Base-by-base conservation (phyloP, 805 yeast genomes). In the Myxozyma udenii region DNA sequence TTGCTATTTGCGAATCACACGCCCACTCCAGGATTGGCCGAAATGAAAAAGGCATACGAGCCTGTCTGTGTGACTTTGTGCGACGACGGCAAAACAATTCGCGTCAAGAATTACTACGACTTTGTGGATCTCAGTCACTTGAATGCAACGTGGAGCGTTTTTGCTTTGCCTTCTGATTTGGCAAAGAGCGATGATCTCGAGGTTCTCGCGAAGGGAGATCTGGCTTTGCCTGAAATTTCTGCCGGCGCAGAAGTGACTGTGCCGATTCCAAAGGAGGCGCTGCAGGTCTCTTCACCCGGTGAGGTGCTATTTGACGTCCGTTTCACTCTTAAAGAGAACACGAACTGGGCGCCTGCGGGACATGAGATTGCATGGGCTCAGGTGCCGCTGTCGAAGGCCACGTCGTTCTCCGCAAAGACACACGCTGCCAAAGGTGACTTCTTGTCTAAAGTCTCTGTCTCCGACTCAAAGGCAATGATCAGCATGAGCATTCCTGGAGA, bases 1-100 rank as follows among this genome's bases (percentile, higher is more conserved):
- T 45, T 70, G 12, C 46, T 63, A 36, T 48, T 58, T 44, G 68
- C 73, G 3, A 59, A 60, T 19, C 73, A 70, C 43, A 45, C 63
- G 25, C 71, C 72, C 11, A 67, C 68, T 9, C 73, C 73, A 16
- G 70, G 71, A 7, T 57, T 70, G 48, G 40, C 58, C 21, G 71
- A 69, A 47, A 60, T 65, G 53, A 66, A 64, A 56, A 62, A 66
- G 48, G 71, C 66, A n/a, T 63, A 65, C 46, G 70, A 68, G 51
- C 73, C 73, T 1, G 65, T 67, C 25, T 24, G 37, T 3, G 48
- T 40, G 12, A 22, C 22, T 12, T 21, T 47, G 3, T 48, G 40
- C 16, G 46, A 37, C 14, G 41, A 9, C 9, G 14, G 14, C 9
- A 28, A 25, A 18, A 25, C 40, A 39, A 33, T 66, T 9, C 25